Evolutionary conservation across 805 yeast species (phyloP), one percentile per base, ranked within the genome.

Genomic region (Starmerella bombicola): DNA sequence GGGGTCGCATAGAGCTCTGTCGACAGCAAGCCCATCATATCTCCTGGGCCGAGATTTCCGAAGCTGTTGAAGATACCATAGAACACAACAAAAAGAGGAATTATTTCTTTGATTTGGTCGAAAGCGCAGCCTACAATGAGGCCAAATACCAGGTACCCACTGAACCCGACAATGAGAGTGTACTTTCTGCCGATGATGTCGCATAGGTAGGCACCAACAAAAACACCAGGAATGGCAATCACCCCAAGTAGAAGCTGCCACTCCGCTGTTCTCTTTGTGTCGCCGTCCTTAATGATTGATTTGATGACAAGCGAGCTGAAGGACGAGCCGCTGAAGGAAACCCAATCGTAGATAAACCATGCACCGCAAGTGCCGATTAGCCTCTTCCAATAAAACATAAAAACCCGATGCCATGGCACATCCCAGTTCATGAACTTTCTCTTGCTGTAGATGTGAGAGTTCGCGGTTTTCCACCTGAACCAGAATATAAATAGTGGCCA

Each of bases 281-380:
- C 50, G 24, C 46, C 52, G 37, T 57, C 59, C 13, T 60, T 55
- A 38, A 76, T 62, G 5, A 77, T 70, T 3, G 40, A 23, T 24
- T 74, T 52, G 41, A 78, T 74, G 50, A 79, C 78, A 23, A 76
- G 66, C 10, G 70, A 69, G 4, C 80, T 70, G 56, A 78, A 78
- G 38, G 78, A 68, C 56, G 83, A 84, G 55, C 79, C 79, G 10
- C 88, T 86, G 65, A 80, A 80, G 5, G 81, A 75, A 52, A 80
- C 80, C 52, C 80, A 80, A 62, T 80, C 93, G 55, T 78, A 80
- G 51, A 80, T 65, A 63, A 80, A 80, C 91, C 91, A 80, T 42
- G 80, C 71, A 4, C 73, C 76, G 56, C 80, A 74, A 15, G 82
- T 76, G 26, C 88, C 91, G 23, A 79, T 49, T 18, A 80, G 55